These are phyloP conservation scores for Mycena galopus DNA, from an alignment of 768 basidiomycete genomes.

Conservation along the genomic window DNA sequence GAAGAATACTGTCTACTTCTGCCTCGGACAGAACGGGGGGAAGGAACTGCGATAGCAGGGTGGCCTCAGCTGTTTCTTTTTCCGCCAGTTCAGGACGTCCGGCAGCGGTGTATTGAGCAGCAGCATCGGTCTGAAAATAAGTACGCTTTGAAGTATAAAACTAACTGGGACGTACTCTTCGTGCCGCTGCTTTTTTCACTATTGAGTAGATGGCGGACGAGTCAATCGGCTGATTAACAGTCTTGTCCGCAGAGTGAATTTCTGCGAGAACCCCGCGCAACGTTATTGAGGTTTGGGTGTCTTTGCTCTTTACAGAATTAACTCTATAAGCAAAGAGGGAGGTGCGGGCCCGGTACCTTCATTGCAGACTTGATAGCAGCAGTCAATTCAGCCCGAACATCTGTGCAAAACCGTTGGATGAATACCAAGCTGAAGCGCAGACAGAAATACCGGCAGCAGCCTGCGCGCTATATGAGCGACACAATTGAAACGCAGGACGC, in stretches of 20 bases:
- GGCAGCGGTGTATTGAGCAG: conserved; percentile 66
- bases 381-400: conserved; percentile 65
- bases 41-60: conserved; percentile 65
- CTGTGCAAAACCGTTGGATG: conserved; percentile 46
- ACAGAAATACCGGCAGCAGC: conserved; percentile 15
- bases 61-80: conserved; percentile 71
- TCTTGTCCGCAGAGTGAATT: conserved; percentile 76
- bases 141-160: neutral
- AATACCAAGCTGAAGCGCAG: too few relatives aligned
- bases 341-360: conserved; percentile 61
- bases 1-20: conserved; percentile 68
- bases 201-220: conserved; percentile 64
- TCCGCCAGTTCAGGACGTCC: conserved; percentile 75
- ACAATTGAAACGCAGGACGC: conserved; percentile 1
- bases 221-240: conserved; percentile 54
- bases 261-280: conserved; percentile 77
- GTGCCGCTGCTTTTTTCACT: conserved; percentile 68
- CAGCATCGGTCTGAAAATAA: conserved; percentile 68
- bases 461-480: conserved; percentile 1
- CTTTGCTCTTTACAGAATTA: conserved; percentile 59
- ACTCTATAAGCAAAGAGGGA: neutral
- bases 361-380: conserved; percentile 73
- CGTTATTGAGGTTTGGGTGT: conserved; percentile 68
- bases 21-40: conserved; percentile 70
- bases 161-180: conserved; percentile 63